Evolutionary conservation across 768 basidiomycete genomes (phyloP), one percentile per base, ranked within the genome.

Genomic region (Suillus lakei): DNA sequence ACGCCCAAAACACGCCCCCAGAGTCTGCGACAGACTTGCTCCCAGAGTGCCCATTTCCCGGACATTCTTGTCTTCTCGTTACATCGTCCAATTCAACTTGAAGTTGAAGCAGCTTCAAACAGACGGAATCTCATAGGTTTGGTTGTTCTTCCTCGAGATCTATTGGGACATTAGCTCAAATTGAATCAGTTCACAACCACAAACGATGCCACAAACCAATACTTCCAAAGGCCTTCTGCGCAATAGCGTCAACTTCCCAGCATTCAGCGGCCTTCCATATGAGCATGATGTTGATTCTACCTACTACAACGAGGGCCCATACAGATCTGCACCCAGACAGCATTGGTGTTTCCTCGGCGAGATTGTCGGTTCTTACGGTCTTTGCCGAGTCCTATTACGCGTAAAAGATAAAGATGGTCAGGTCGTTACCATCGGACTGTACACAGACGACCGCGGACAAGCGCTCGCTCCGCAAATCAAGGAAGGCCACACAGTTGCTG

Each of bases 301-400:
- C 2, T n/a, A 41, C 39, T 59, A 41, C 12, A 28, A 30, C 6
- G 18, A 41, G 18, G 28, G 26, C 12, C 10, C 18, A 7, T 12
- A 7, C 2, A 18, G 18, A 10, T 59, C 41, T 28, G 21, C 46
- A 36, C 72, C 72, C 5, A 64, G 60, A 44, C 69, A 64, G 34
- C 78, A 76, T 65, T 77, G 77, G 76, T 79, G 78, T 62, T 69
- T 78, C 41, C 68, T 79, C 7, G 76, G 72, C 7, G 74, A 78
- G 59, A 77, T 78, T 41, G 65, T 72, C 15, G 55, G 51, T 41
- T 26, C n/a, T 10, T 43, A 72, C n/a, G 67, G 68, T 2, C 72
- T 67, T 48, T 12, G 67, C 13, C 69, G 74, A 9, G 71, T 72
- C 9, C 69, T 71, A 72, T 74, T 68, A 62, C 53, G 56, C 23